These are phyloP conservation scores for Pleurotus cornucopiae DNA, from an alignment of 768 basidiomycete species.

Conservation along the genomic window DNA sequence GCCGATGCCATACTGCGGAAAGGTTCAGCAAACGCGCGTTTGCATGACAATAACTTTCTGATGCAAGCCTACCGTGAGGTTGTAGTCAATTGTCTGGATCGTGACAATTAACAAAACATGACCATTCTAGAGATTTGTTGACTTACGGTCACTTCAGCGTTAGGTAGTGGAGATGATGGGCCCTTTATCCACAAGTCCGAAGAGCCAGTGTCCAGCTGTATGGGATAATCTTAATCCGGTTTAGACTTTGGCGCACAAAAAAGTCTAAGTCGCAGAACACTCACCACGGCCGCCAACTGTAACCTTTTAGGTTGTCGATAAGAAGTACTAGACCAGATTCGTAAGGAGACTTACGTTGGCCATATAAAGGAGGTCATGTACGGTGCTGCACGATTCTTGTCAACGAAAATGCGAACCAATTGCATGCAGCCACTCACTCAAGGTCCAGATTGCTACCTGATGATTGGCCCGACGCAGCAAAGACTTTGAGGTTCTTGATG, in stretches of 20 bases:
- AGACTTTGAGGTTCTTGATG: constrained; percentile 26
- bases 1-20: constrained; percentile 70
- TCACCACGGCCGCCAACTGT: constrained; percentile 59
- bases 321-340: too few species aligned
- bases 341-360: constrained; percentile 52
- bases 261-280: constrained; percentile 15
- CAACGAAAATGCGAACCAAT: not conserved
- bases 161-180: constrained; percentile 41
- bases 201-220: constrained; percentile 85
- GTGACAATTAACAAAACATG: constrained; percentile 5
- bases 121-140: not conserved
- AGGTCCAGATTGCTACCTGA: constrained; percentile 35
- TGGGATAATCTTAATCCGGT: constrained; percentile 48
- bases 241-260: not conserved
- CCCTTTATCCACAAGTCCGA: constrained; percentile 75
- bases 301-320: constrained; percentile 36
- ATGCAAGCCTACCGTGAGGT: constrained; percentile 52
- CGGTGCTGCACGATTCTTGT: constrained; percentile 41
- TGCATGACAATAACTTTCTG: too few species aligned
- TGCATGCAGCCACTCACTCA: constrained; percentile 28
- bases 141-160: constrained; percentile 45
- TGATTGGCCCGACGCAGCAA: constrained; percentile 26
- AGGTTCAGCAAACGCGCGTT: not conserved
- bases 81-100: constrained; percentile 42
- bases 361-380: constrained; percentile 76